A percentile compares a stretch with the other conserved stretches of the same genome.
Conservation (phyloP, 2,329 filamentous ascomycete species). For the Alternaria brassicae region DNA sequence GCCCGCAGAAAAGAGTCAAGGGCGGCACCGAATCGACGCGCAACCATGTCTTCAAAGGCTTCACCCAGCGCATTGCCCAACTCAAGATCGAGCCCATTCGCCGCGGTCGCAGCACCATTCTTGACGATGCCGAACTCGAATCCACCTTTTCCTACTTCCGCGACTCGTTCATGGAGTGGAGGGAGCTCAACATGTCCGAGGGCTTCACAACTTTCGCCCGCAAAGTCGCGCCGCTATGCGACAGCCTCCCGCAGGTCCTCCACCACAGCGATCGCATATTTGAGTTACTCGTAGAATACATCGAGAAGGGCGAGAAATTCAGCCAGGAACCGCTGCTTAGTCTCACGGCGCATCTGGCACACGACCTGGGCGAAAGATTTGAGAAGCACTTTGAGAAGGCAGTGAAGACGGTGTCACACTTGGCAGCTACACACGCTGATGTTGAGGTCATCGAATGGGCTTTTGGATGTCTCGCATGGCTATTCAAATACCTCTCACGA, state of each 20-base stretch:
- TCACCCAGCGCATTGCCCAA: constrained; percentile 87
- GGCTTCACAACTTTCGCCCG: constrained; percentile 79
- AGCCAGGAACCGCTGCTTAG: constrained; percentile 86
- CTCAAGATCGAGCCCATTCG: constrained; percentile 94
- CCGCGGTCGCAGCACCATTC: constrained; percentile 82
- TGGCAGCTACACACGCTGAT: constrained; percentile 78
- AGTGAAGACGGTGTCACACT: constrained; percentile 75
- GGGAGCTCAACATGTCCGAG: constrained; percentile 86
- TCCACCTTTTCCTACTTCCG: constrained; percentile 86
- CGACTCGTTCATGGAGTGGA: constrained; percentile 84
- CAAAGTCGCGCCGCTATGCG: constrained; percentile 77
- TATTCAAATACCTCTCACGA: constrained; percentile 95
- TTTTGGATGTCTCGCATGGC: constrained; percentile 89
- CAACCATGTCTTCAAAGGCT: constrained; percentile 89
- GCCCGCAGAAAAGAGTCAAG: constrained; percentile 70
- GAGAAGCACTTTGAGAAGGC: constrained; percentile 84
- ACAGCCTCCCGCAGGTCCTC: constrained; percentile 89
- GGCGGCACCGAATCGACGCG: constrained; percentile 76
- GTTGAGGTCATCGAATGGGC: constrained; percentile 97
- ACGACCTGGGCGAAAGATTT: constrained; percentile 85
- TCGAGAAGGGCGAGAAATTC: constrained; percentile 77
- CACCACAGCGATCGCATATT: constrained; percentile 90
- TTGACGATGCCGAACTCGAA: constrained; percentile 79
- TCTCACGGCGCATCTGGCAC: constrained; percentile 91
- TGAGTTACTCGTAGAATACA: constrained; percentile 75